Evolutionary conservation across 164 flowering plant species (phyloP), one percentile per base, ranked within the genome.

Genomic region (Nelumbo lutea): DNA sequence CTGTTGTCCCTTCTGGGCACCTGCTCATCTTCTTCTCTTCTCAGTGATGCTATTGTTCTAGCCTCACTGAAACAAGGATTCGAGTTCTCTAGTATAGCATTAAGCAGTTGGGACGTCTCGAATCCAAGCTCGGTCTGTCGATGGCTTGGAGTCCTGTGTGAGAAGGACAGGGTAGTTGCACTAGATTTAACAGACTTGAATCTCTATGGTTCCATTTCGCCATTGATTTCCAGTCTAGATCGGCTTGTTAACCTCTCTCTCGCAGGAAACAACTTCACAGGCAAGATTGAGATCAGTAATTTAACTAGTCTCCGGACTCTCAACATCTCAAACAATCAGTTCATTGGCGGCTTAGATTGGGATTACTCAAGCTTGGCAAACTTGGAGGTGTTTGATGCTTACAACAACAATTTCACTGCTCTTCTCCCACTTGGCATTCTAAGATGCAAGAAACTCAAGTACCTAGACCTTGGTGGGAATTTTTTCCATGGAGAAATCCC

Each of bases 381-480:
- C 67, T 72, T 95, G 74, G 83, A 88, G 74, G 90, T 88, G 44
- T 52, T 92, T 46, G 95, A 93, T 75, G 96, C 85, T 38, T 89
- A 90, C 55, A 76, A 91, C 86, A 96, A 96, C 83, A 93, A 91
- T 72, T 84, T 96, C 83, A 80, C 89, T 1, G 82, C 79, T 61
- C 44, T 41, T 0, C 87, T 96, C 11, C 98, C 99, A 0, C 38
- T 62, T 3, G 91, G 85, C 9, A 62, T 93, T 47, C 9, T 69
- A 52, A 65, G 62, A 3, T 73, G 87, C 82, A 70, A 72, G 77
- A 80, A 78, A 38, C 77, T 96, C 71, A 82, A 61, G 84, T 66
- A 86, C 74, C 78, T 96, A 62, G 91, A 93, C 63, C 83, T 96
- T 53, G 94, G 91, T 14, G 99, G 99, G 60, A 96, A 93, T 48